Conservation (phyloP, 2,329 filamentous ascomycete species). For the Sporothrix luriei region DNA sequence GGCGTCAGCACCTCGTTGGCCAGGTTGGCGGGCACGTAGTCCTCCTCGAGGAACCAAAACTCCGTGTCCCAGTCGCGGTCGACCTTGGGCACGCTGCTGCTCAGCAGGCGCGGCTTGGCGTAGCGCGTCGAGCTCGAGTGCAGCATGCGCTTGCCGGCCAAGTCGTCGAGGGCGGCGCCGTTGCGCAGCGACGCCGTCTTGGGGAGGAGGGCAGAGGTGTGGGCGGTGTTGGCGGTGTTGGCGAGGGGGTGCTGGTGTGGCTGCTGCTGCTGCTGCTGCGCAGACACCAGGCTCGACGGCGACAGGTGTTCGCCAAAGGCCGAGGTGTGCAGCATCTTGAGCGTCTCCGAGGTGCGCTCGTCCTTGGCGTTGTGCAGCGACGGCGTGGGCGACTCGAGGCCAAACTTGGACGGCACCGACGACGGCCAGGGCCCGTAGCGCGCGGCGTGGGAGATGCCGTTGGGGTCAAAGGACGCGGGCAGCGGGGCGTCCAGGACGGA, state of each 20-base stretch:
- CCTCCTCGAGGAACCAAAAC: slow-evolving; percentile 80
- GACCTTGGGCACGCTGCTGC: slow-evolving; percentile 64
- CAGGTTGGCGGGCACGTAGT: slow-evolving; percentile 75
- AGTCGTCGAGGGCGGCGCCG: slow-evolving; percentile 52
- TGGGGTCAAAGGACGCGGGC: slow-evolving; percentile 93
- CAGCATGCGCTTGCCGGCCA: slow-evolving; percentile 69
- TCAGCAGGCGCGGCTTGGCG: slow-evolving; percentile 67
- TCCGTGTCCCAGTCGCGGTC: slow-evolving; percentile 66
- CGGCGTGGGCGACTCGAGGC: slow-evolving; percentile 79
- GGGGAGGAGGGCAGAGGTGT: slow-evolving; percentile 6
- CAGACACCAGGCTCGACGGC: slow-evolving; percentile 27
- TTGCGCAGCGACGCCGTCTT: slow-evolving; percentile 41
- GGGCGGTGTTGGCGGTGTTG: background rate
- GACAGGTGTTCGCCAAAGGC: slow-evolving; percentile 69
- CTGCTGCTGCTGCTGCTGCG: background rate
- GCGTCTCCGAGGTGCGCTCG: slow-evolving; percentile 61
- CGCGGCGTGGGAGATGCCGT: slow-evolving; percentile 89
- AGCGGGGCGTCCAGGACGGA: slow-evolving; percentile 92
- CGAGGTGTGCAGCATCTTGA: slow-evolving; percentile 67
- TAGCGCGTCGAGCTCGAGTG: slow-evolving; percentile 61
- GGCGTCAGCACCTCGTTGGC: slow-evolving; percentile 66
- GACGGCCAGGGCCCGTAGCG: slow-evolving; percentile 88
- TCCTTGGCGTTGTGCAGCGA: slow-evolving; percentile 68
- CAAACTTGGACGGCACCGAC: slow-evolving; percentile 89
- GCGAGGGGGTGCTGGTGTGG: background rate